Conservation (phyloP, 2,329 filamentous ascomycete genomes). For the Lizonia empirigonia region DNA sequence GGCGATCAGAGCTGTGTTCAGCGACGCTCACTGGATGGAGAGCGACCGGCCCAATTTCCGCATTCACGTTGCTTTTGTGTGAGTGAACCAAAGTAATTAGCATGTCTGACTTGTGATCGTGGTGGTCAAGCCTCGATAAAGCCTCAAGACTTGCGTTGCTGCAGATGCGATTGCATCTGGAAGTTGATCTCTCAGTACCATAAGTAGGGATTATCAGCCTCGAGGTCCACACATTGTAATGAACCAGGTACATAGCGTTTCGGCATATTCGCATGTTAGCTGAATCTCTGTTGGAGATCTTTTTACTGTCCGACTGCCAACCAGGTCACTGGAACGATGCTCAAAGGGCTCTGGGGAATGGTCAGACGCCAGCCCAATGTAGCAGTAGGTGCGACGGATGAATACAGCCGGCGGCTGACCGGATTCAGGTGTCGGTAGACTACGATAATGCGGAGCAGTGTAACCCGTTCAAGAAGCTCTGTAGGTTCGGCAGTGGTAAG, state of each 20-base stretch:
- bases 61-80: not conserved
- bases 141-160: not conserved
- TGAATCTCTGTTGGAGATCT: not conserved
- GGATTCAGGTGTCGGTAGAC: not conserved
- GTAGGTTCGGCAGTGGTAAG: not conserved
- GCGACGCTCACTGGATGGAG: not conserved
- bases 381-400: constrained; percentile 8
- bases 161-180: not conserved
- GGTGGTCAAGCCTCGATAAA: not conserved
- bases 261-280: not conserved
- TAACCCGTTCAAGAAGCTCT: no score
- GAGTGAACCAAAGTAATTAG: no score
- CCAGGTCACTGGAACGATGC: not conserved
- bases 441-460: not conserved
- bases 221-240: not conserved
- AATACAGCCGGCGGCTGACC: not conserved
- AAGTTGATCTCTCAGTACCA: not conserved
- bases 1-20: not conserved
- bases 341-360: not conserved
- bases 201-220: no score
- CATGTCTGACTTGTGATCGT: not conserved
- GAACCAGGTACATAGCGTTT: not conserved
- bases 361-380: not conserved
- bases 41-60: not conserved
- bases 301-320: not conserved